These are phyloP conservation scores for Erigeron canadensis DNA, from an alignment of 129 eudicot genomes.

Conservation along the genomic window DNA sequence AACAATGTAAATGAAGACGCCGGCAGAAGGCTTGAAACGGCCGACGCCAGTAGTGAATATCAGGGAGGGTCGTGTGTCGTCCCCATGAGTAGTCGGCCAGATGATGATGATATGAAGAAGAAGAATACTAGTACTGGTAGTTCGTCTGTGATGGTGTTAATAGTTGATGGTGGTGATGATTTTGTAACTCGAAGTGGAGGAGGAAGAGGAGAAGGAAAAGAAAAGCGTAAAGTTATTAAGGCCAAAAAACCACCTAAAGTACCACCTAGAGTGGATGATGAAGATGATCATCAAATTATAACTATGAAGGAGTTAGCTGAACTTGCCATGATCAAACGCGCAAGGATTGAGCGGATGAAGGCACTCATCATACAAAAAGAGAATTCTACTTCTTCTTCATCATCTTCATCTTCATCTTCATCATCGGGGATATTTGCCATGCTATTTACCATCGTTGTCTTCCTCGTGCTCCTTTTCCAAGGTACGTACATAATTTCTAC, in stretches of 20 bases:
- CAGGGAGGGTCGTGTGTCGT: no score
- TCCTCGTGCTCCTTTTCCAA: conserved; percentile 59
- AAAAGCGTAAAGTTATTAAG: conserved; percentile 51
- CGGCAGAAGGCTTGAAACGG: no score
- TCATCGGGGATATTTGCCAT: conserved; percentile 63
- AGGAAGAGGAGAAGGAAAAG: conserved; percentile 33
- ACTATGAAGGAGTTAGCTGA: conserved; percentile 67
- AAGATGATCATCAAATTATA: conserved; percentile 63
- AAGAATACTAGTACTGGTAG: conserved; percentile 1
- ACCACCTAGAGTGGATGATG: conserved; percentile 67
- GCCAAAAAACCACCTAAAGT: conserved; percentile 55
- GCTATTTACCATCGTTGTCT: conserved; percentile 59
- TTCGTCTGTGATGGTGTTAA: conserved; percentile 12
- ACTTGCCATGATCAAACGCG: conserved; percentile 71
- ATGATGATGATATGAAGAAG: neutral
- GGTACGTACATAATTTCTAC: conserved; percentile 25
- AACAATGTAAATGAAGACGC: no score
- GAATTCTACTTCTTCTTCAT: conserved; percentile 40
- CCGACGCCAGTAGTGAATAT: no score
- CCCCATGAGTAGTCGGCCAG: no score
- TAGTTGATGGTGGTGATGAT: neutral
- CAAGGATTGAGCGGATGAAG: conserved; percentile 70
- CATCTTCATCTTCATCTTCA: conserved; percentile 17
- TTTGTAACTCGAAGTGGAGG: neutral
- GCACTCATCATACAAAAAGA: conserved; percentile 72